phyloP scores from a whole-genome alignment of 2,329 filamentous ascomycete genomes.

The Phialemoniopsis sp. region DNA sequence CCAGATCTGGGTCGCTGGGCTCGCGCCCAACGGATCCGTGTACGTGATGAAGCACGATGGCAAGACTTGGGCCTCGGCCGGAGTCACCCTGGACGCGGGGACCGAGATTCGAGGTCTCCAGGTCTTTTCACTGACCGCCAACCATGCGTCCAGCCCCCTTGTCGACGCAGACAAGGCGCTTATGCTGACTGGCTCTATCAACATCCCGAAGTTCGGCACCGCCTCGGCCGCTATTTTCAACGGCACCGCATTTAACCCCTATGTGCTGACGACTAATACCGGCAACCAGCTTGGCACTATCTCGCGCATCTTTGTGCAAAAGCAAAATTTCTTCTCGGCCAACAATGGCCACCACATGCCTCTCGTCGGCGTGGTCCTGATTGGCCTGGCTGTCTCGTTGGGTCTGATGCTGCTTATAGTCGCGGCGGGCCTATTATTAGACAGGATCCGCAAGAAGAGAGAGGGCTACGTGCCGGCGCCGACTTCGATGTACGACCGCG shows the following conservation, averaged over 20 bases:
- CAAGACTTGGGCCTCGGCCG: slow-evolving; percentile 63
- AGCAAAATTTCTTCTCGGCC: slow-evolving; percentile 68
- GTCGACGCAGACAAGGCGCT: slow-evolving; percentile 67
- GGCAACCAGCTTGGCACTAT: slow-evolving; percentile 68
- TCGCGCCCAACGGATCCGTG: slow-evolving; percentile 56
- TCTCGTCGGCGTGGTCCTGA: slow-evolving; percentile 74
- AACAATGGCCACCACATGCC: slow-evolving; percentile 52
- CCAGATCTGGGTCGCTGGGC: slow-evolving; percentile 79
- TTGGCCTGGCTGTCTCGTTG: slow-evolving; percentile 74
- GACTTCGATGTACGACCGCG: slow-evolving; percentile 58
- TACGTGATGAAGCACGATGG: slow-evolving; percentile 85
- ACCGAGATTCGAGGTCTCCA: slow-evolving; percentile 78
- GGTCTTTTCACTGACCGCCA: slow-evolving; percentile 66
- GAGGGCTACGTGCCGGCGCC: slow-evolving; percentile 80
- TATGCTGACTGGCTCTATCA: slow-evolving; percentile 79
- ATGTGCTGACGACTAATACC: slow-evolving; percentile 69
- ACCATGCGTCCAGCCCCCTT: slow-evolving; percentile 61
- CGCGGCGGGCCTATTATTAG: slow-evolving; percentile 67
- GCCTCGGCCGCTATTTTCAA: slow-evolving; percentile 87
- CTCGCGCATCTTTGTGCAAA: slow-evolving; percentile 78
- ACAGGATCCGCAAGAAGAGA: slow-evolving; percentile 70
- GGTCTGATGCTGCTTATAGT: slow-evolving; percentile 75
- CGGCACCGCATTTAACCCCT: slow-evolving; percentile 73
- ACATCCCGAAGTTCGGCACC: slow-evolving; percentile 70
- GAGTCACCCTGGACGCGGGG: slow-evolving; percentile 55